Percentiles rank a stretch among this genome's conserved stretches.
Conservation (phyloP, 495 filamentous ascomycete species). For the Pseudoneurospora amorphoporcata region DNA sequence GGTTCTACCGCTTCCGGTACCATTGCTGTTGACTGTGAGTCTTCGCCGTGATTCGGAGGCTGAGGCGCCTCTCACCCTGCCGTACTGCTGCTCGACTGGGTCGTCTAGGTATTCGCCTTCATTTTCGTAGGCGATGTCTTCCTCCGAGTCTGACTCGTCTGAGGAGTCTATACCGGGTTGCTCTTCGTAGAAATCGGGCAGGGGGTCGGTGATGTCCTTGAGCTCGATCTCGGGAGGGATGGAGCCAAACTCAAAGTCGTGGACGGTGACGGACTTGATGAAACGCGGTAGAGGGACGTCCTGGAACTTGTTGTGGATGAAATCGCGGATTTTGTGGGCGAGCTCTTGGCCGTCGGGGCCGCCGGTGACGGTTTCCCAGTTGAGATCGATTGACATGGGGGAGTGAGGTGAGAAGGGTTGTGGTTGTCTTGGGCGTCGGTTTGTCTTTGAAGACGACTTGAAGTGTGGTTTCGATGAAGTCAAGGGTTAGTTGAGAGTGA, state of each 20-base stretch:
- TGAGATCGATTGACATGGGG: constrained; percentile 89
- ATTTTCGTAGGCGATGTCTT: constrained; percentile 27
- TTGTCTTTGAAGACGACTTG: neutral
- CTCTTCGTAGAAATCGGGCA: constrained; percentile 94
- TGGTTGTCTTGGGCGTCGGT: neutral
- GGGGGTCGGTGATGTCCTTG: constrained; percentile 91
- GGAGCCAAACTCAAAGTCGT: constrained; percentile 84
- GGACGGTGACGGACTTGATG: constrained; percentile 90
- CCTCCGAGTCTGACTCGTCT: constrained; percentile 25
- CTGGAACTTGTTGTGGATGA: constrained; percentile 94
- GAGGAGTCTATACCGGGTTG: constrained; percentile 41
- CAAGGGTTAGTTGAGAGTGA: neutral
- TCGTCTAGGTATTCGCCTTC: constrained; percentile 23
- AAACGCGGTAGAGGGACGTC: constrained; percentile 81
- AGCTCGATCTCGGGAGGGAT: constrained; percentile 78
- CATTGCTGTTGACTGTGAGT: constrained; percentile 17
- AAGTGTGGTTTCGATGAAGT: neutral
- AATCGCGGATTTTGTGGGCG: constrained; percentile 76
- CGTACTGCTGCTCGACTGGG: constrained; percentile 22
- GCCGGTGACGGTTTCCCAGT: constrained; percentile 87
- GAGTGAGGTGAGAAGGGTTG: neutral
- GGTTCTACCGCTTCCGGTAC: constrained; percentile 2
- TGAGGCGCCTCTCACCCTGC: neutral
- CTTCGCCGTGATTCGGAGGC: constrained; percentile 13
- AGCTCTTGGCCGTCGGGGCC: constrained; percentile 77